Evolutionary conservation across 495 filamentous ascomycete species (phyloP).

Genomic region (Darksidea phi): DNA sequence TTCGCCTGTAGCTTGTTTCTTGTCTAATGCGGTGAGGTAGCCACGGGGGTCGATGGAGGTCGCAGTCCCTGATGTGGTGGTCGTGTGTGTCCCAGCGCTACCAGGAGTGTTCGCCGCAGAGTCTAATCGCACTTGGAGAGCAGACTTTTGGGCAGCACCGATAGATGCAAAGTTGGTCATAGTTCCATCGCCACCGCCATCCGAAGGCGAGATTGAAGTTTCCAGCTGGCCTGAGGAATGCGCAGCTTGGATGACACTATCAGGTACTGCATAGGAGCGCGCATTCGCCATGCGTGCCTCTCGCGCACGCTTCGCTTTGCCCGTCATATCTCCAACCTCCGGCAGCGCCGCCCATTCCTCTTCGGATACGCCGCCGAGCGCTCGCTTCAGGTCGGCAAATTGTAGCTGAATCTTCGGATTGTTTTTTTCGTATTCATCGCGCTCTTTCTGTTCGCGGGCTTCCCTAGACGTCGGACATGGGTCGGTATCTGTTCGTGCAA

Average conservation of each 20-base stretch:
- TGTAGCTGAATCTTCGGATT: conserved; percentile 99
- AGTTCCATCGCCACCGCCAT: conserved; percentile 61
- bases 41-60: conserved; percentile 94
- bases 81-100: conserved; percentile 61
- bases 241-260: conserved; percentile 90
- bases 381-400: conserved; percentile 93
- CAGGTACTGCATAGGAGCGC: conserved; percentile 93
- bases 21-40: conserved; percentile 86
- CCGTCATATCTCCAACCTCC: conserved; percentile 90
- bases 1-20: conserved; percentile 71
- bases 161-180: conserved; percentile 99
- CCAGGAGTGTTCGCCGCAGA: conserved; percentile 63
- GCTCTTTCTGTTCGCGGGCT: conserved; percentile 87
- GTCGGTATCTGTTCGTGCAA: conserved; percentile 79
- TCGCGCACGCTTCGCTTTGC: conserved; percentile 81
- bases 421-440: conserved; percentile 89
- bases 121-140: conserved; percentile 85
- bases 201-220: conserved; percentile 63
- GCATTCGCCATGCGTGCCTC: conserved; percentile 66
- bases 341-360: conserved; percentile 96
- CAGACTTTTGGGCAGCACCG: conserved; percentile 89
- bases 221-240: conserved; percentile 77
- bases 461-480: conserved; percentile 72
- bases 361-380: conserved; percentile 81
- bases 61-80: conserved; percentile 64